Base-by-base conservation (phyloP, 2,329 filamentous ascomycete species). In the Drechslera avenae region DNA sequence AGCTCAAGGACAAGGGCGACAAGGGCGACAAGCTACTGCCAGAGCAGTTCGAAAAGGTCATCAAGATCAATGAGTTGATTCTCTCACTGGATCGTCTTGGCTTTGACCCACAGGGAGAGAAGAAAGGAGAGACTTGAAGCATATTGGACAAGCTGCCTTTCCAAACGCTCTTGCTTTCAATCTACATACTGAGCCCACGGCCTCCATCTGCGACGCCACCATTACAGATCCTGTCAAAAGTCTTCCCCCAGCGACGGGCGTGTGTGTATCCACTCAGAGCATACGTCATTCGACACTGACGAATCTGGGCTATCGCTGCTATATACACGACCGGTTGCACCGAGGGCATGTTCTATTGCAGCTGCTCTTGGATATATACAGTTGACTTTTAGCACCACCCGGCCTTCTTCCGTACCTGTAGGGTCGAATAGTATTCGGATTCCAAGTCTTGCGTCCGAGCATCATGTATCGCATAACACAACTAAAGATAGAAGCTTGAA, bases 21-120 rank as follows among this genome's bases (percentile, higher is more conserved):
- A 86, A 86, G 48, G 94, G 94, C 16, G 88, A 90, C 69, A 81
- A 84, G 4, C 76, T 99, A 54, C 80, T 97, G 19, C 93, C 92
- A 0, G 94, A 99, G 77, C 94, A 99, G 77, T 88, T 97, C 58
- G 91, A 93, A 63, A 99, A 99, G 78, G 90, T 99, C 47, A 95
- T 96, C 73, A 96, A 94, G 75, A 96, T 99, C 72, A 91, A 90
- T 57, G 94, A 99, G 77, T 82, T 99, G 42, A 86, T 97, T 50
- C 84, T 91, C 10, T 92, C 97, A 71, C 77, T 99, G 48, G 90
- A 95, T 64, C 82, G 84, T 2, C 79, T 99, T 21, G 93, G 93
- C 0, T 91, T 97, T 57, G 88, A 95, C 71, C 76, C 83, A 1
- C 88, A 95, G 8, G 90, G 87, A 2, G 88, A 92, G 54, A 82